Evolutionary conservation across 805 yeast genomes (phyloP).

Genomic region (Pichia deserticola): DNA sequence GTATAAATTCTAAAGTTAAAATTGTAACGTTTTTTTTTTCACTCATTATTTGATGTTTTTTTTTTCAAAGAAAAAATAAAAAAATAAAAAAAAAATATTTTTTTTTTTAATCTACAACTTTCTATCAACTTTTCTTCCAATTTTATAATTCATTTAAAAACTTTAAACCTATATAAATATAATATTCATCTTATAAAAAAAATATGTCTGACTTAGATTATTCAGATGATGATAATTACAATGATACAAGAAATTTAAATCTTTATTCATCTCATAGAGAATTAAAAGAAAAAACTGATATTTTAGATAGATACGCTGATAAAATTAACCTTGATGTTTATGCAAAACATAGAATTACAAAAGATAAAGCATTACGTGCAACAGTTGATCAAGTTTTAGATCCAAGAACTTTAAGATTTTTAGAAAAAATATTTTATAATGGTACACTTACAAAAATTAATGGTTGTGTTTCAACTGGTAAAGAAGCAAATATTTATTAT

Average conservation of each 20-base stretch:
- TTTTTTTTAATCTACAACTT: no score
- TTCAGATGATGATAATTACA: slow-evolving; percentile 4
- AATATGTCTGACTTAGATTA: slow-evolving; percentile 7
- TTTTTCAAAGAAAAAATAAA: no score
- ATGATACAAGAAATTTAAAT: not conserved
- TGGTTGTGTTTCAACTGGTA: slow-evolving; percentile 94
- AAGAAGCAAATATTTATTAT: slow-evolving; percentile 97
- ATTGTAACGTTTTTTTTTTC: no score
- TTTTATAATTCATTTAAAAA: no score
- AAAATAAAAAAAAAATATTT: no score
- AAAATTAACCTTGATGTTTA: slow-evolving; percentile 59
- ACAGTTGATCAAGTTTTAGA: slow-evolving; percentile 96
- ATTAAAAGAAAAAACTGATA: slow-evolving; percentile 34
- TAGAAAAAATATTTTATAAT: slow-evolving; percentile 72
- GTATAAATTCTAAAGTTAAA: no score
- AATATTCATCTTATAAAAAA: no score
- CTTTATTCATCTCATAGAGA: slow-evolving; percentile 9
- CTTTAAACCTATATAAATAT: not conserved
- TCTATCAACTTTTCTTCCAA: no score
- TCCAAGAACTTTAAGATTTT: slow-evolving; percentile 82
- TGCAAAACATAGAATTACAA: slow-evolving; percentile 50
- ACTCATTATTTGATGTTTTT: no score
- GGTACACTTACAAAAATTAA: slow-evolving; percentile 80
- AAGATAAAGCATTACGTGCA: slow-evolving; percentile 88
- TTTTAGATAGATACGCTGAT: slow-evolving; percentile 56